These are phyloP conservation scores for Citrus trifoliata DNA, from an alignment of 345 rosid species.

Conservation along the genomic window DNA sequence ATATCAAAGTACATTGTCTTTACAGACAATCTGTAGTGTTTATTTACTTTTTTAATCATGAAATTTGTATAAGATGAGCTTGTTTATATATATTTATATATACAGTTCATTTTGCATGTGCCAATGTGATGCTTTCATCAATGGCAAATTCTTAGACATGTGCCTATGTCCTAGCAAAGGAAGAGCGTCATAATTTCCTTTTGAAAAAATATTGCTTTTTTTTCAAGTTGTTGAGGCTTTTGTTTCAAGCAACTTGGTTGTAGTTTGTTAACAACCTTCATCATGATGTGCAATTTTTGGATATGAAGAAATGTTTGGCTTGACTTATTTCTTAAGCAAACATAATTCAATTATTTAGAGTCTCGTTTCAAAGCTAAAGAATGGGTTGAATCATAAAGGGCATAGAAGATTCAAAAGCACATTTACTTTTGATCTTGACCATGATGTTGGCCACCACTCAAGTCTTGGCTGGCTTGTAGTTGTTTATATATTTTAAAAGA, in stretches of 20 bases:
- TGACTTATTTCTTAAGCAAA: not conserved
- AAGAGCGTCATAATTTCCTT: not conserved
- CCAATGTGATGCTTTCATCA: not conserved
- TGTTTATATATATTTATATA: not conserved
- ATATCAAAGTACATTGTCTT: slow-evolving; percentile 1
- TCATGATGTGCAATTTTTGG: not conserved
- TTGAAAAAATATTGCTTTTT: not conserved
- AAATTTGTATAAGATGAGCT: not conserved
- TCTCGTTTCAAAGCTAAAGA: not conserved
- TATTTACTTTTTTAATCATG: not conserved
- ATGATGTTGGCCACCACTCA: not conserved
- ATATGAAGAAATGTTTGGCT: not conserved
- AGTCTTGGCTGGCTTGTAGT: not conserved
- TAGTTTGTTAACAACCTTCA: not conserved
- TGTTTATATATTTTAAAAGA: not conserved
- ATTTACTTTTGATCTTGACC: not conserved
- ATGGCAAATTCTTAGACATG: not conserved
- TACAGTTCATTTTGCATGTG: no score
- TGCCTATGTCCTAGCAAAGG: not conserved
- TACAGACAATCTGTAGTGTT: not conserved
- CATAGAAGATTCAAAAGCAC: not conserved
- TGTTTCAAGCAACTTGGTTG: not conserved
- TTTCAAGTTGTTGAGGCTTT: not conserved
- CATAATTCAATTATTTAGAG: not conserved
- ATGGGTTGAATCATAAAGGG: not conserved